phyloP scores from a whole-genome alignment of 1,139 yeast genomes.

The Taphrina sp. region DNA sequence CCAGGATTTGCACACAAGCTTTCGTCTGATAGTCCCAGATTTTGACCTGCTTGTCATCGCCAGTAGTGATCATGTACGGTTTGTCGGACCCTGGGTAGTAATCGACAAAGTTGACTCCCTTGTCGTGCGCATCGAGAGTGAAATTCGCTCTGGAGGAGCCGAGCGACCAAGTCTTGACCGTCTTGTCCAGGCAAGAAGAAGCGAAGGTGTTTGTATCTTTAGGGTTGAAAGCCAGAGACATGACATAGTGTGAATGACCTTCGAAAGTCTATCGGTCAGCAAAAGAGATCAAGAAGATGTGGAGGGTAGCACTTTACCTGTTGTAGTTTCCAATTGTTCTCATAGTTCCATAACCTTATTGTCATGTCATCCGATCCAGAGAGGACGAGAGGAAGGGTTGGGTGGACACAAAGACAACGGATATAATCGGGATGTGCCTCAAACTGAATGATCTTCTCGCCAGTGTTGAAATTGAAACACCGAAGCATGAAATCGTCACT shows the following conservation, averaged over 20 bases:
- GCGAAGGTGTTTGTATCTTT: constrained; percentile 98
- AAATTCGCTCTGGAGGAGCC: constrained; percentile 89
- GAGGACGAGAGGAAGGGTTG: constrained; percentile 81
- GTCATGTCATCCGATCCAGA: constrained; percentile 92
- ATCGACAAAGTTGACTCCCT: constrained; percentile 93
- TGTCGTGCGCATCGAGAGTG: constrained; percentile 87
- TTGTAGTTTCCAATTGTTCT: constrained; percentile 81
- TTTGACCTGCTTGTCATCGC: constrained; percentile 87
- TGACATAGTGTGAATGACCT: constrained; percentile 94
- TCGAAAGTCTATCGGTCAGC: constrained; percentile 59
- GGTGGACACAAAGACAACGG: constrained; percentile 90
- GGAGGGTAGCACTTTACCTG: too few species aligned
- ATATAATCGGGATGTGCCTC: constrained; percentile 98
- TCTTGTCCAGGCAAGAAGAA: constrained; percentile 91
- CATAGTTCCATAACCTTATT: constrained; percentile 97
- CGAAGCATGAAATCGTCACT: constrained; percentile 92
- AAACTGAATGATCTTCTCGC: constrained; percentile 88
- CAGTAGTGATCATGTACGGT: constrained; percentile 88
- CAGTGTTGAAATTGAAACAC: constrained; percentile 91
- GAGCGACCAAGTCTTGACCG: constrained; percentile 94
- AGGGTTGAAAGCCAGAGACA: constrained; percentile 93
- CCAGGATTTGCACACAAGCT: constrained; percentile 88
- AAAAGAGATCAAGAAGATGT: too few species aligned
- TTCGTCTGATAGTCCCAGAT: constrained; percentile 98
- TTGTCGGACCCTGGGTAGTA: constrained; percentile 96